These are phyloP conservation scores for Arxiozyma bovina DNA, from an alignment of 1,139 yeast genomes.

Conservation along the genomic window DNA sequence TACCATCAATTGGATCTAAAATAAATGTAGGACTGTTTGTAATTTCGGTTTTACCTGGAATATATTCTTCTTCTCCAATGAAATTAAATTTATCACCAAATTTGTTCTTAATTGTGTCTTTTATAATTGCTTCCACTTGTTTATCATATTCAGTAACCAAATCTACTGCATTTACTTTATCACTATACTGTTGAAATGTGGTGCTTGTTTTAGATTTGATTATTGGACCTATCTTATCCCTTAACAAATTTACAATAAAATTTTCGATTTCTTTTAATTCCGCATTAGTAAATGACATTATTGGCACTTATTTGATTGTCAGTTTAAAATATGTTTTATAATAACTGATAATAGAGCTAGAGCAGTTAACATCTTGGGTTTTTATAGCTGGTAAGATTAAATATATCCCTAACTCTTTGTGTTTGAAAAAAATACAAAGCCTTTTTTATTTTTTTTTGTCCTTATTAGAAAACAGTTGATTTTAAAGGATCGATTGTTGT, in stretches of 20 bases:
- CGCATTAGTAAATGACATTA: conserved; percentile 3
- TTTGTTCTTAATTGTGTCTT: conserved; percentile 28
- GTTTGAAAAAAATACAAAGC: too few relatives aligned
- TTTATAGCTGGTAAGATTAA: too few relatives aligned
- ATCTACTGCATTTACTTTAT: conserved; percentile 50
- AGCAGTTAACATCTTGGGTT: too few relatives aligned
- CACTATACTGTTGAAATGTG: conserved; percentile 34
- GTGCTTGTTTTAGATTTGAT: not conserved
- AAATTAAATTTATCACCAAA: conserved; percentile 42
- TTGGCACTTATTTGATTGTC: not conserved
- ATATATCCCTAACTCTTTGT: too few relatives aligned
- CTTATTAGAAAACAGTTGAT: too few relatives aligned
- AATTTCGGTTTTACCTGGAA: conserved; percentile 38
- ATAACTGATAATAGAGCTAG: too few relatives aligned
- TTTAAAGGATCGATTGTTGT: too few relatives aligned
- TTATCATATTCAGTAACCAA: conserved; percentile 51
- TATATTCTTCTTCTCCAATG: conserved; percentile 51
- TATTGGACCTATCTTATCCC: conserved; percentile 23
- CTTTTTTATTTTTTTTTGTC: too few relatives aligned
- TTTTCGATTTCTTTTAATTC: conserved; percentile 23
- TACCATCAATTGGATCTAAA: conserved; percentile 58
- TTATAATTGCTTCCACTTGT: conserved; percentile 43
- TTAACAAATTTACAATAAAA: conserved; percentile 41
- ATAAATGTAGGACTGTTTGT: conserved; percentile 49
- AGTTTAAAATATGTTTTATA: too few relatives aligned